These are phyloP conservation scores for Clitopilus hobsonii DNA, from an alignment of 768 basidiomycete genomes.

Conservation along the genomic window DNA sequence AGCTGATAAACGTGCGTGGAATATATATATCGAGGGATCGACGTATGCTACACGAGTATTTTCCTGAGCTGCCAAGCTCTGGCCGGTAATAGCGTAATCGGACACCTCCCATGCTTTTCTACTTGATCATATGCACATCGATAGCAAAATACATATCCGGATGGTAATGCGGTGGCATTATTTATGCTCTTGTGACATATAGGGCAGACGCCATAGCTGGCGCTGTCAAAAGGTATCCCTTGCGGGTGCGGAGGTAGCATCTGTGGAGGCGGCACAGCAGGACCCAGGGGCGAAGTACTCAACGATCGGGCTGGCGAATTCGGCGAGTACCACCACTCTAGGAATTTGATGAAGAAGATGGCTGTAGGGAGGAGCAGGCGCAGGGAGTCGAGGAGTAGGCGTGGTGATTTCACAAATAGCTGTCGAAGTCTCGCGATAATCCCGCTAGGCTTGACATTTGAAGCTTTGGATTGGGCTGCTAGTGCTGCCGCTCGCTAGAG, in stretches of 20 bases:
- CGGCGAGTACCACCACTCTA: constrained; percentile 99
- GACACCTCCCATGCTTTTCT: constrained; percentile 74
- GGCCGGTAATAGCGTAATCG: constrained; percentile 77
- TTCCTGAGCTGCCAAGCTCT: constrained; percentile 83
- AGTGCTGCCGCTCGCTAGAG: constrained; percentile 37
- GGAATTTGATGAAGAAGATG: constrained; percentile 93
- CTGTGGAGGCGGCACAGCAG: constrained; percentile 71
- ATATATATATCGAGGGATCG: constrained; percentile 4
- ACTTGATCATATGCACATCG: constrained; percentile 85
- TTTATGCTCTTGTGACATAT: constrained; percentile 67
- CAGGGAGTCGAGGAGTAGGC: constrained; percentile 69
- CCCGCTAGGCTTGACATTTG: constrained; percentile 27
- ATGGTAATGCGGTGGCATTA: constrained; percentile 88
- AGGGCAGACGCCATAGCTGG: constrained; percentile 79
- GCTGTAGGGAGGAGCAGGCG: constrained; percentile 78
- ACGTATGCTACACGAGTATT: constrained; percentile 58
- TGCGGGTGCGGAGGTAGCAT: constrained; percentile 72
- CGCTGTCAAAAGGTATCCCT: constrained; percentile 58
- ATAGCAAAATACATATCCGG: constrained; percentile 95
- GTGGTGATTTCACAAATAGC: constrained; percentile 50
- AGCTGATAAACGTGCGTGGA: constrained; percentile 45
- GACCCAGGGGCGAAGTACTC: constrained; percentile 57
- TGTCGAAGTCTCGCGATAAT: constrained; percentile 39
- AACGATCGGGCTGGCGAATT: constrained; percentile 79
- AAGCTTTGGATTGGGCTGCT: constrained; percentile 21